These are phyloP conservation scores for Yamadazyma laniorum DNA, from an alignment of 805 yeast species.

Conservation along the genomic window DNA sequence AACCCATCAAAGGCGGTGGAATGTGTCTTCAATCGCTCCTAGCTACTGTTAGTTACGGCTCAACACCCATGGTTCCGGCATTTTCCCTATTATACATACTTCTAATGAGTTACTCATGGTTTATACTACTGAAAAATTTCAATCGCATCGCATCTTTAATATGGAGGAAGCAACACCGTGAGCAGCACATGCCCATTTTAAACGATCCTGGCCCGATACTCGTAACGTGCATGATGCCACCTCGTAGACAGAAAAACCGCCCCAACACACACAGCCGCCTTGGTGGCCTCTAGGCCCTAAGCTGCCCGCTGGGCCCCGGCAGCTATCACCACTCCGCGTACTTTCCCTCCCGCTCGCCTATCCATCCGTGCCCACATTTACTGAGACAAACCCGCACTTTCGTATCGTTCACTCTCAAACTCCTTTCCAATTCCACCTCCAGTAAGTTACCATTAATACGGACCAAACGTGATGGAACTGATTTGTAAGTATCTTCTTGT, in stretches of 20 bases:
- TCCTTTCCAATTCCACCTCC: conserved; percentile 1
- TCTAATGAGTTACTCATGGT: conserved; percentile 59
- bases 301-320: too few species aligned
- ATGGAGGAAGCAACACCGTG: too few species aligned
- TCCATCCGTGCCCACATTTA: conserved; percentile 3
- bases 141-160: conserved; percentile 9
- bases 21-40: conserved; percentile 77
- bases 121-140: conserved; percentile 7
- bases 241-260: too few species aligned
- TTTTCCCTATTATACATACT: conserved; percentile 38
- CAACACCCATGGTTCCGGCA: too few species aligned
- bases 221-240: too few species aligned
- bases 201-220: too few species aligned
- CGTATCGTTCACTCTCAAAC: conserved; percentile 1
- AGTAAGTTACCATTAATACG: not conserved
- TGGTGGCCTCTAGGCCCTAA: too few species aligned
- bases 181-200: too few species aligned
- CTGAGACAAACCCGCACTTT: not conserved
- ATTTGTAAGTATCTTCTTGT: conserved; percentile 50
- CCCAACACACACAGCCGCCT: too few species aligned
- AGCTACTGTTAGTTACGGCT: conserved; percentile 20
- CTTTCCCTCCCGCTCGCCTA: conserved; percentile 1
- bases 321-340: too few species aligned
- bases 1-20: conserved; percentile 85
- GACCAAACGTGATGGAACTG: conserved; percentile 28